phyloP scores from a whole-genome alignment of 2,329 filamentous ascomycete species.

The Aspergillus terreus region DNA sequence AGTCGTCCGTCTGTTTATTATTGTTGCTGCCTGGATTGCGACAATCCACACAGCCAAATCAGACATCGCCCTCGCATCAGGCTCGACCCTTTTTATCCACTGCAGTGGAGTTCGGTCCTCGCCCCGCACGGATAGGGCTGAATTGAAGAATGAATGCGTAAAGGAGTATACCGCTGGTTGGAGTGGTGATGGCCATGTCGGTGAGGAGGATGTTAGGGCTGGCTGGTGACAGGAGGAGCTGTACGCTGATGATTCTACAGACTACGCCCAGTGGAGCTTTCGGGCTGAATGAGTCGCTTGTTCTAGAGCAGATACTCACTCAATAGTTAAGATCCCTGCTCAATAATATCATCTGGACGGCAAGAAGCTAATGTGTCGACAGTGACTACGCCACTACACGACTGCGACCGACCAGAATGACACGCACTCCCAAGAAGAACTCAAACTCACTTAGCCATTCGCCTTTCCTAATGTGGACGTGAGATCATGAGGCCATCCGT shows the following conservation, averaged over 20 bases:
- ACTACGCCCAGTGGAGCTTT: too few species aligned
- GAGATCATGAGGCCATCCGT: not conserved
- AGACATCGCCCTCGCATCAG: not conserved
- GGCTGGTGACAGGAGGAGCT: too few species aligned
- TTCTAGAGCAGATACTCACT: too few species aligned
- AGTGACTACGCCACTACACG: too few species aligned
- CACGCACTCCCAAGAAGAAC: not conserved
- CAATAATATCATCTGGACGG: too few species aligned
- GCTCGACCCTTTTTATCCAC: not conserved
- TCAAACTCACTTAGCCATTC: not conserved
- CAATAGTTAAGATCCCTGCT: too few species aligned
- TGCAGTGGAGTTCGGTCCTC: slow-evolving; percentile 3
- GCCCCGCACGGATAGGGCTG: slow-evolving; percentile 14
- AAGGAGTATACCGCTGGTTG: not conserved
- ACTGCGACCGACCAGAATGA: not conserved
- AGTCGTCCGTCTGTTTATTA: not conserved
- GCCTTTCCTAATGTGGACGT: not conserved
- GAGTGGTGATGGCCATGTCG: too few species aligned
- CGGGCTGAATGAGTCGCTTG: too few species aligned
- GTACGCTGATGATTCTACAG: too few species aligned
- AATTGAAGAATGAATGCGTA: not conserved
- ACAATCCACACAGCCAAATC: not conserved
- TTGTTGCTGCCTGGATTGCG: not conserved
- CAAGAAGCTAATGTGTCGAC: too few species aligned
- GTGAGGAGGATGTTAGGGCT: too few species aligned